Percentiles rank a stretch among this genome's conserved stretches.
These are phyloP conservation scores for Hypoxylon trugodes DNA, from an alignment of 495 filamentous ascomycete species.

Conservation along the genomic window DNA sequence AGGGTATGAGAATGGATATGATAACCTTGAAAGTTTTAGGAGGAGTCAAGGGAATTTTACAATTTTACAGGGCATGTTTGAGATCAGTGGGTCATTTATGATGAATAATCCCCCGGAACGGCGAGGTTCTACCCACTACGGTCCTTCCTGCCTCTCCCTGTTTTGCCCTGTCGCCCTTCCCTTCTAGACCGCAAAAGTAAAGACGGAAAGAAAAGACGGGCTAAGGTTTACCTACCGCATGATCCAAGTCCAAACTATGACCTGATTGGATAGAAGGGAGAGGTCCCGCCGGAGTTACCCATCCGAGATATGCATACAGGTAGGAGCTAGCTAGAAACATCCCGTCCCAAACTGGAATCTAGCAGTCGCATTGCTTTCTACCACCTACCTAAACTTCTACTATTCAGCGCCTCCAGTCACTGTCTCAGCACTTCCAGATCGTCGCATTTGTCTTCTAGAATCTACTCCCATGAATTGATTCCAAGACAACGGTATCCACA, in stretches of 20 bases:
- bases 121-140: slow-evolving; percentile 7
- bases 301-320: no score
- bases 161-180: background rate
- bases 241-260: background rate
- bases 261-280: slow-evolving; percentile 7
- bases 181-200: background rate
- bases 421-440: slow-evolving; percentile 28
- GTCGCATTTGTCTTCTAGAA: slow-evolving; percentile 21
- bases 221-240: background rate
- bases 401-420: background rate
- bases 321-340: no score
- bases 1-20: background rate
- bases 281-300: slow-evolving; percentile 28
- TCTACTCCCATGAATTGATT: background rate
- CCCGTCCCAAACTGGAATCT: slow-evolving; percentile 1
- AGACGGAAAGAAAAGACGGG: background rate
- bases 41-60: slow-evolving; percentile 27
- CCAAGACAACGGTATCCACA: slow-evolving; percentile 11
- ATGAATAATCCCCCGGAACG: slow-evolving; percentile 12
- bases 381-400: background rate
- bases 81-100: slow-evolving; percentile 24
- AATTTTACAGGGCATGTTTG: slow-evolving; percentile 19
- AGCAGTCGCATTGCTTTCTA: background rate
- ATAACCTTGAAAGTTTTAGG: slow-evolving; percentile 5
- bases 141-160: background rate